phyloP scores from a whole-genome alignment of 805 yeast species.

The Saturnispora halmiae region DNA sequence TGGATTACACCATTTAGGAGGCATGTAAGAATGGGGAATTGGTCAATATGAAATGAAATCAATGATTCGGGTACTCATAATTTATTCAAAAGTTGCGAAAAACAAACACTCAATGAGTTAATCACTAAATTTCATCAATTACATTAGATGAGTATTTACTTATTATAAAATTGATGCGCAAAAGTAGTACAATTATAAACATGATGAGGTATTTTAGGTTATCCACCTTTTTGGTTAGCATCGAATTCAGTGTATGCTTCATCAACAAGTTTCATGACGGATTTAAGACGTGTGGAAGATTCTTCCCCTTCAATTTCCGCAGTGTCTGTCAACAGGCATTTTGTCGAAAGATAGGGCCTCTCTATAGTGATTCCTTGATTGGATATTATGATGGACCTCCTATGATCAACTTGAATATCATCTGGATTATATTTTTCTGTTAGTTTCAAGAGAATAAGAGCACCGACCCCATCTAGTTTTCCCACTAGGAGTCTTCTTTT shows the following conservation, averaged over 20 bases:
- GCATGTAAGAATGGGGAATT: neutral
- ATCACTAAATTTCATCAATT: neutral
- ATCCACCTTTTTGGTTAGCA: neutral
- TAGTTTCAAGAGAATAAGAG: constrained; percentile 3
- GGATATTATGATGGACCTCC: neutral
- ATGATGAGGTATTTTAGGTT: neutral
- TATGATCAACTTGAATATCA: neutral
- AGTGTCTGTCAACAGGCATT: constrained; percentile 1
- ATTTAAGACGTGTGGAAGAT: no score
- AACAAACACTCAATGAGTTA: neutral
- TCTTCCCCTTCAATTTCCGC: constrained; percentile 3
- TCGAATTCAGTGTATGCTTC: neutral
- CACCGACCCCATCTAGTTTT: constrained; percentile 3
- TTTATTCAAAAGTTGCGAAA: neutral
- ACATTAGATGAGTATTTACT: neutral
- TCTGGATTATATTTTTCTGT: neutral
- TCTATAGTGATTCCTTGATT: neutral
- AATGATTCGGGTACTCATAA: constrained; percentile 2
- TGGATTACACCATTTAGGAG: neutral
- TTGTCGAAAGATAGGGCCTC: constrained; percentile 1
- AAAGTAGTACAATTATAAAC: no score
- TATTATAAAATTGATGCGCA: no score
- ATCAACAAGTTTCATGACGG: neutral
- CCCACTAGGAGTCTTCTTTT: constrained; percentile 1
- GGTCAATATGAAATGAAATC: neutral